Evolutionary conservation across 1,139 yeast species (phyloP), one percentile per base, ranked within the genome.

Genomic region (Saccharomyces hybrid): DNA sequence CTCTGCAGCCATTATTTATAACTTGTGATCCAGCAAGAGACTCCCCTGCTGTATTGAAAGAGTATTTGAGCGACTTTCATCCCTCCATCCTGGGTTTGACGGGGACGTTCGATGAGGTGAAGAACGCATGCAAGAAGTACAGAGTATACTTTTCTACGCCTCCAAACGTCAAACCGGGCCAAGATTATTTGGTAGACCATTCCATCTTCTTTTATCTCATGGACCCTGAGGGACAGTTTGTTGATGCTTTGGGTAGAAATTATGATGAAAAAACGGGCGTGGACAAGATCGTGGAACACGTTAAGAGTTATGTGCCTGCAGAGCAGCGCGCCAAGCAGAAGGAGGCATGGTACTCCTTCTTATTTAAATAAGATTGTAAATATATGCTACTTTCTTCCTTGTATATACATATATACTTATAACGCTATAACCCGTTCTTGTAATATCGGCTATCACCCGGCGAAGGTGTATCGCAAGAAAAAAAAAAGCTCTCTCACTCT

Each of bases 21-120:
- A 91, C 98, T 5, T 95, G 99, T 73, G 99, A 93, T 69, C 99
- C 99, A 1, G 95, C 90, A 4, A 82, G 99, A 66, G 99, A 93
- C 69, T 71, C 88, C 0, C 96, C 98, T 0, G 90, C 84, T 56
- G 88, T 90, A 13, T 69, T 91, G 53, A 85, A 85, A 68, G 84
- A 83, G 59, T 91, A 91, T 69, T 75, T 91, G 65, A 72, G 77
- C 41, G 99, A 93, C 67, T 93, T 95, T 81, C 96, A 93, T 67
- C 88, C 90, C 6, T 84, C 83, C 42, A 88, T 93, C 52, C 76
- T 89, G 57, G 99, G 99, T 0, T 78, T 95, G 60, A 93, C 99
- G 0, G 99, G 99, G 49, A 76, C 87, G 20, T 91, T 88, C 68
- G 95, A 89, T 34, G 84, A 85, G 55, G 83, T 95, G 56, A 91